These are phyloP conservation scores for Penicillium sp. DNA, from an alignment of 2,329 filamentous ascomycete genomes.

Conservation along the genomic window DNA sequence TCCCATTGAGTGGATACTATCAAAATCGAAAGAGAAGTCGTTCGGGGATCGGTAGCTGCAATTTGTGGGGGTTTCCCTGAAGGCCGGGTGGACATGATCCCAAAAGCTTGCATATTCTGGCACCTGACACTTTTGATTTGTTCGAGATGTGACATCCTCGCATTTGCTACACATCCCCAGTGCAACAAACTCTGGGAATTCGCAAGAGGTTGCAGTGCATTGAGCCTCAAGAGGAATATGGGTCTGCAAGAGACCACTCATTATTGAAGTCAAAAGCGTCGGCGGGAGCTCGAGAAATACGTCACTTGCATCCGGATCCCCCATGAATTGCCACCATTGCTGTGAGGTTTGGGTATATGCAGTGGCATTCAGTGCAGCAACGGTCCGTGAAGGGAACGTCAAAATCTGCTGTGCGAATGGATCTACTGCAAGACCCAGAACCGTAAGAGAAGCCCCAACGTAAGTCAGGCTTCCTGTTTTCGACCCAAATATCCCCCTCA, in stretches of 20 bases:
- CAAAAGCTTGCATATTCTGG: background rate
- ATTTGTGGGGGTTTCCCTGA: background rate
- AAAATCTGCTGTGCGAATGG: constrained; percentile 31
- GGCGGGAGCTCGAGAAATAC: background rate
- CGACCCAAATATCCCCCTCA: constrained; percentile 5
- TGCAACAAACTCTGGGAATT: constrained; percentile 13
- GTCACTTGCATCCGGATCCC: background rate
- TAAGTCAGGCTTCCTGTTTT: constrained; percentile 14
- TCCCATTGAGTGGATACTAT: too few species aligned
- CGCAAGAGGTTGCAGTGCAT: constrained; percentile 10
- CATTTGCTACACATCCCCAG: constrained; percentile 20
- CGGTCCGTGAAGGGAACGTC: constrained; percentile 8
- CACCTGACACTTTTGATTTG: constrained; percentile 9
- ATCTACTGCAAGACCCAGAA: constrained; percentile 28
- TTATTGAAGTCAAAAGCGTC: background rate
- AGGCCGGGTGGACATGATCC: background rate
- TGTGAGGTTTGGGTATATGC: constrained; percentile 9
- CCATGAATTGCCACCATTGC: background rate
- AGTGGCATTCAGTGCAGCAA: constrained; percentile 3
- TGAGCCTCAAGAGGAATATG: constrained; percentile 2
- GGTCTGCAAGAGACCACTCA: constrained; percentile 4
- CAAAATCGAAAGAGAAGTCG: background rate
- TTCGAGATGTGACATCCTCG: constrained; percentile 13
- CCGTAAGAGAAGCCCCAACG: constrained; percentile 24
- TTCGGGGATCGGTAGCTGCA: background rate